phyloP scores from a whole-genome alignment of 2,329 filamentous ascomycete genomes.

The Zarea fungicola region DNA sequence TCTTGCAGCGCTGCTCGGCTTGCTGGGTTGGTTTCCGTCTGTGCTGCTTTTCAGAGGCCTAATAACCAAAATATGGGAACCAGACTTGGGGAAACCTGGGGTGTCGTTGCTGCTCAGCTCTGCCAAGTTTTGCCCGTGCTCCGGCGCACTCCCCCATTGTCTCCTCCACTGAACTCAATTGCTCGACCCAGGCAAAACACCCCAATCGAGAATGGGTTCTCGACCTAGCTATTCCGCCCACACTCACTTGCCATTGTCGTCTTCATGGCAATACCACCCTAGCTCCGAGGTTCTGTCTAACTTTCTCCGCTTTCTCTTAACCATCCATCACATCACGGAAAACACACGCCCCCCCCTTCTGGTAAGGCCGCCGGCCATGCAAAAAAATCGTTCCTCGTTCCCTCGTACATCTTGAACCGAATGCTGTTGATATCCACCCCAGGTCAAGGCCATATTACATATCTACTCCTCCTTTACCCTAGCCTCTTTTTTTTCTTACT shows the following conservation, averaged over 20 bases:
- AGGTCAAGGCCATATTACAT: constrained; percentile 10
- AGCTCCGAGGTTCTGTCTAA: constrained; percentile 2
- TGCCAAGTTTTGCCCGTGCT: constrained; percentile 2
- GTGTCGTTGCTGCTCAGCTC: not conserved
- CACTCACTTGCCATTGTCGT: not conserved
- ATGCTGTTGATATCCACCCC: constrained; percentile 11
- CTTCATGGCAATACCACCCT: constrained; percentile 1
- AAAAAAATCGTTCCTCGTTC: constrained; percentile 11
- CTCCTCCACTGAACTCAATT: not conserved
- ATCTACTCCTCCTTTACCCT: constrained; percentile 11
- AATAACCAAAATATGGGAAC: not conserved
- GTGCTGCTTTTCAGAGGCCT: too few relatives aligned
- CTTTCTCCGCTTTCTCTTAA: constrained; percentile 6
- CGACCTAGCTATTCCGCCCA: not conserved
- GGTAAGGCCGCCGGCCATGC: too few relatives aligned
- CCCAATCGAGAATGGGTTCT: constrained; percentile 9
- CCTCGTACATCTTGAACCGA: constrained; percentile 1
- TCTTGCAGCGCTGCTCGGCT: constrained; percentile 3
- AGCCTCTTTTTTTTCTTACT: constrained; percentile 4
- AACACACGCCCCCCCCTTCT: constrained; percentile 7
- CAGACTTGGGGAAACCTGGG: constrained; percentile 10
- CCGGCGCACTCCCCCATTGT: not conserved
- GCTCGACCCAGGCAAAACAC: not conserved
- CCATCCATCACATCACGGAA: not conserved
- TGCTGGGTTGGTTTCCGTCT: too few relatives aligned